These are phyloP conservation scores for Blastomyces parvus DNA, from an alignment of 2,329 filamentous ascomycete genomes.

Conservation along the genomic window DNA sequence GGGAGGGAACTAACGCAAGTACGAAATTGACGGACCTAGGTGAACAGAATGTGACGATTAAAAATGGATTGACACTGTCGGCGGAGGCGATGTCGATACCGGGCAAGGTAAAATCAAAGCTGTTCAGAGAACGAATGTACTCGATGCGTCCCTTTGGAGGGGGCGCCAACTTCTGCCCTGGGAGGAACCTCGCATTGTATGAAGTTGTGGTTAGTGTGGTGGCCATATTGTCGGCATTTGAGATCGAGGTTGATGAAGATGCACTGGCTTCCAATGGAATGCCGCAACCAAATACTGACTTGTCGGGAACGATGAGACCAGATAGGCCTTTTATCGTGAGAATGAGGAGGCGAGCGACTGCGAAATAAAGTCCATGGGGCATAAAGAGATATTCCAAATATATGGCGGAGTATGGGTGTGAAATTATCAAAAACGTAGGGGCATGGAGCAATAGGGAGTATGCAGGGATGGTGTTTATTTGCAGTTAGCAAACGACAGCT, in stretches of 20 bases:
- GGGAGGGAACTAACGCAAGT: background rate
- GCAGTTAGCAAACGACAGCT: background rate
- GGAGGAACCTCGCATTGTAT: conserved; percentile 12
- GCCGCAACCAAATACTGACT: conserved; percentile 5
- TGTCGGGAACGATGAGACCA: conserved; percentile 11
- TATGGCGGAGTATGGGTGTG: background rate
- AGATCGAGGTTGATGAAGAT: conserved; percentile 14
- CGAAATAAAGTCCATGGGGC: background rate
- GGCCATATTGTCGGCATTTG: conserved; percentile 10
- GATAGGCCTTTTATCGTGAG: conserved; percentile 14
- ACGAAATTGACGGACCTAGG: background rate
- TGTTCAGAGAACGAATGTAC: conserved; percentile 10
- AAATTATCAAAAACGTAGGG: background rate
- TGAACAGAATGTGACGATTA: background rate
- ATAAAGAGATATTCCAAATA: background rate
- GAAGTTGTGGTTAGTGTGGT: conserved; percentile 10
- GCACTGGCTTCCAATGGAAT: conserved; percentile 11
- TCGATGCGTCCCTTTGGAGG: conserved; percentile 12
- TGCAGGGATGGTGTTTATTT: background rate
- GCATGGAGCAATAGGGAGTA: background rate
- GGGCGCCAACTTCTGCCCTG: conserved; percentile 11
- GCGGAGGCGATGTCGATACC: conserved; percentile 12
- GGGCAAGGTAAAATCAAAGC: conserved; percentile 8
- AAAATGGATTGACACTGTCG: background rate
- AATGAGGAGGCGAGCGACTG: conserved; percentile 10